Conservation (phyloP, 1,139 yeast genomes). For the Pichia inconspicua region DNA sequence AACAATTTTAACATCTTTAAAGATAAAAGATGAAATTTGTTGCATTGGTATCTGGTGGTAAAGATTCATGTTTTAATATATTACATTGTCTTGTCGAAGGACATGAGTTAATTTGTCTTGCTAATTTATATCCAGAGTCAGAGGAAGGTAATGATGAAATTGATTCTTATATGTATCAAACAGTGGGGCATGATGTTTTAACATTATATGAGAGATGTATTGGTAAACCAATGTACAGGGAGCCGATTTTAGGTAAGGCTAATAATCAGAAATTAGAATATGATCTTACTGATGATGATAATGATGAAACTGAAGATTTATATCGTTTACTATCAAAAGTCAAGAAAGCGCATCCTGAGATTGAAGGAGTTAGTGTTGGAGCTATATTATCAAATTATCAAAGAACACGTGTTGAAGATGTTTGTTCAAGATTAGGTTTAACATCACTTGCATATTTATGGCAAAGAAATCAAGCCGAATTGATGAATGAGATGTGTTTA, state of each 20-base stretch:
- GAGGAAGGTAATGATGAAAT: constrained; percentile 48
- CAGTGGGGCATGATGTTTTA: constrained; percentile 89
- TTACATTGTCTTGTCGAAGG: constrained; percentile 76
- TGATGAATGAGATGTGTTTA: constrained; percentile 75
- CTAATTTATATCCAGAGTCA: constrained; percentile 71
- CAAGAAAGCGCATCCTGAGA: constrained; percentile 52
- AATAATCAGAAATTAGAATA: constrained; percentile 66
- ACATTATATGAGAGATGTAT: constrained; percentile 59
- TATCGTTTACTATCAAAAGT: constrained; percentile 43
- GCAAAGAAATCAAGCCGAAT: constrained; percentile 76
- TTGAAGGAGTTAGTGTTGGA: constrained; percentile 87
- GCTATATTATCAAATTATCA: constrained; percentile 93
- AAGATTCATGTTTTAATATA: constrained; percentile 87
- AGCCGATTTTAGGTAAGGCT: constrained; percentile 56
- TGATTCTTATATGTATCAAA: constrained; percentile 95
- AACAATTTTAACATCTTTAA: background rate
- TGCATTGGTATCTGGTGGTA: constrained; percentile 91
- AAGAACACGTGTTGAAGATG: constrained; percentile 86
- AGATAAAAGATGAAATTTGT: constrained; percentile 67
- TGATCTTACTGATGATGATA: constrained; percentile 35
- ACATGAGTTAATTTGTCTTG: constrained; percentile 78
- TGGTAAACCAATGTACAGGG: constrained; percentile 72
- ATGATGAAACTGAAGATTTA: constrained; percentile 86
- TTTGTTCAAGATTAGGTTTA: constrained; percentile 65
- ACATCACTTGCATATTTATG: constrained; percentile 72